These are phyloP conservation scores for Hypoxylon sp. DNA, from an alignment of 2,329 filamentous ascomycete genomes.

Conservation along the genomic window DNA sequence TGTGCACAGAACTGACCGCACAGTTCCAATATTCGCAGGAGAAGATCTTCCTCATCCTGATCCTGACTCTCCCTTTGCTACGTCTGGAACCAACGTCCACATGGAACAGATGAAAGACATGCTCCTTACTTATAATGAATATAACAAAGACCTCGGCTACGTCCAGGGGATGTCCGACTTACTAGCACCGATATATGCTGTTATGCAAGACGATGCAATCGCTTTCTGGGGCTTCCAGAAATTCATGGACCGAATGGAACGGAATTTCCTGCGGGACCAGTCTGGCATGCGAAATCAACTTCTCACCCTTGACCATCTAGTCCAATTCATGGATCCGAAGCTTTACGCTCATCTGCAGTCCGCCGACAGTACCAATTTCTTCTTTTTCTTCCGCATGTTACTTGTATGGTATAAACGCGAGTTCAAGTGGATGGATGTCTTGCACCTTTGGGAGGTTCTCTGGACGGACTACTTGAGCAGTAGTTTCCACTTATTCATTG, in stretches of 20 bases:
- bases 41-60: constrained; percentile 98
- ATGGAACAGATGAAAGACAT: constrained; percentile 99
- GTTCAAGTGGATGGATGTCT: constrained; percentile 88
- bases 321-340: constrained; percentile 96
- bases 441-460: constrained; percentile 90
- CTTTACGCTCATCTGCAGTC: constrained; percentile 91
- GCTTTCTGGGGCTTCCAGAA: constrained; percentile 97
- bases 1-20: constrained; percentile 95
- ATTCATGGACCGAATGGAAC: constrained; percentile 98
- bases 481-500: constrained; percentile 95
- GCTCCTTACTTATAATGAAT: constrained; percentile 98
- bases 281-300: constrained; percentile 96
- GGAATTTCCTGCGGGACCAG: constrained; percentile 95
- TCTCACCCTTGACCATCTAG: constrained; percentile 90
- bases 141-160: constrained; percentile 94
- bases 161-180: constrained; percentile 99
- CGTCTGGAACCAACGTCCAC: constrained; percentile 94
- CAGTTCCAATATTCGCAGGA: constrained; percentile 93
- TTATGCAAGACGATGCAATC: constrained; percentile 96
- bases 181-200: constrained; percentile 94
- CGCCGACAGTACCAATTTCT: constrained; percentile 97
- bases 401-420: constrained; percentile 99
- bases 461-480: constrained; percentile 95
- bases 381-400: constrained; percentile 99
- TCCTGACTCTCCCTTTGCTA: constrained; percentile 93